Percentiles rank a stretch among this genome's conserved stretches.
phyloP scores from a whole-genome alignment of 1,139 yeast genomes.

The Hansenula sp. region DNA sequence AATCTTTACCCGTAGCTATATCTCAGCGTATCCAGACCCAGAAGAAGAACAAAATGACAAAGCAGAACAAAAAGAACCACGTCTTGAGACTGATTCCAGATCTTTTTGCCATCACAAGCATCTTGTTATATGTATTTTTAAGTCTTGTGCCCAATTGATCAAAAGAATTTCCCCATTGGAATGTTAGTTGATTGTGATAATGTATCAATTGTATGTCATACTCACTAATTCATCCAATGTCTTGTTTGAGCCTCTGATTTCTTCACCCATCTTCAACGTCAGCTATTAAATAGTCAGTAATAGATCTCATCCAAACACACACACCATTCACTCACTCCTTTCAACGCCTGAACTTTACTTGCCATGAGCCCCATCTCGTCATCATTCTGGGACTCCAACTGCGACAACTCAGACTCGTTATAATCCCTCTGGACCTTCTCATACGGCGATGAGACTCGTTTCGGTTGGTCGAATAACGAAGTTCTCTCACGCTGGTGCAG shows the following conservation, averaged over 20 bases:
- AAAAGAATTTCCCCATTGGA: conserved; percentile 36
- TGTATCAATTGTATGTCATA: conserved; percentile 30
- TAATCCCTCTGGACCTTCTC: conserved; percentile 41
- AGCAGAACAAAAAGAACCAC: conserved; percentile 66
- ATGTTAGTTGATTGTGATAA: conserved; percentile 16
- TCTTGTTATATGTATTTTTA: conserved; percentile 63
- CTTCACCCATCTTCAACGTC: conserved; percentile 76
- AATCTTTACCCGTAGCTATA: too few species aligned
- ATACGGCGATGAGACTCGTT: conserved; percentile 48
- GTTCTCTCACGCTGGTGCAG: conserved; percentile 47
- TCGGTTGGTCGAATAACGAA: conserved; percentile 37
- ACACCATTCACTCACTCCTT: conserved; percentile 32
- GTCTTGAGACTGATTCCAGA: conserved; percentile 78
- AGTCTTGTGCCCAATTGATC: conserved; percentile 42
- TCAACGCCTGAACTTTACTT: conserved; percentile 65
- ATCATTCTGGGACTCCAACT: conserved; percentile 78
- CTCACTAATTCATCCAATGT: conserved; percentile 52
- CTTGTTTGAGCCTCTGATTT: conserved; percentile 69
- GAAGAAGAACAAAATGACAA: conserved; percentile 66
- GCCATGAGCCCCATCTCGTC: conserved; percentile 70
- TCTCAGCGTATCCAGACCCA: conserved; percentile 62
- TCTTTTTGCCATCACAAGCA: conserved; percentile 78
- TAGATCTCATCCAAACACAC: not conserved
- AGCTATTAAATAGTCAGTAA: conserved; percentile 25
- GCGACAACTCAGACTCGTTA: conserved; percentile 59